Evolutionary conservation across 1,284 basidiomycete species (phyloP).

Genomic region (Cryptococcus sp.): DNA sequence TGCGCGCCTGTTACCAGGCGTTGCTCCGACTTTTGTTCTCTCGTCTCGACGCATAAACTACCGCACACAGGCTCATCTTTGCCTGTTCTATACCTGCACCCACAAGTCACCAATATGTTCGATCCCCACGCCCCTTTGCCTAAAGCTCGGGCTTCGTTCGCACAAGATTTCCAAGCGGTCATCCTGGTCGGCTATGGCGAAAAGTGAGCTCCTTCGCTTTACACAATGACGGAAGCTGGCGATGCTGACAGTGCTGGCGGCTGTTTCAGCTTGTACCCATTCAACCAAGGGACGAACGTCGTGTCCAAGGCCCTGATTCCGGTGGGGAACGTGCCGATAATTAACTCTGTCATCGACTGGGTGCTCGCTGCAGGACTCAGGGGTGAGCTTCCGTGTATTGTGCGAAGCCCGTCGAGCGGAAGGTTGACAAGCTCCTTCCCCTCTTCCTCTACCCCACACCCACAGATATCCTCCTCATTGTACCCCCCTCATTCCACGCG

Average conservation of each 20-base stretch:
- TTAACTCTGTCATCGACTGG: conserved; percentile 81
- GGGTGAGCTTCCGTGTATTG: conserved; percentile 54
- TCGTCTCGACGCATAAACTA: too few species aligned
- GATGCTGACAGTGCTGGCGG: background rate
- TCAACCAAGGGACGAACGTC: conserved; percentile 45
- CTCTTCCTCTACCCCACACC: background rate
- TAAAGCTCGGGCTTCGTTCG: conserved; percentile 26
- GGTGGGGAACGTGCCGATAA: conserved; percentile 79
- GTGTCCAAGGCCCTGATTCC: conserved; percentile 73
- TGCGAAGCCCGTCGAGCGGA: too few species aligned
- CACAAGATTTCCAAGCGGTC: conserved; percentile 73
- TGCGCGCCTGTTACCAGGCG: too few species aligned
- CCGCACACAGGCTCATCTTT: too few species aligned
- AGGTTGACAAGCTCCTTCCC: background rate
- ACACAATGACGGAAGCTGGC: background rate
- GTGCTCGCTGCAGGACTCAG: conserved; percentile 78
- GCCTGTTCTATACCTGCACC: background rate
- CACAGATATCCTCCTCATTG: conserved; percentile 78
- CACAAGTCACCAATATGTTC: conserved; percentile 3
- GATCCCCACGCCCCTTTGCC: conserved; percentile 10
- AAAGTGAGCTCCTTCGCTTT: conserved; percentile 59
- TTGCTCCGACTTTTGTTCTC: too few species aligned
- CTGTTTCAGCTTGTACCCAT: conserved; percentile 41
- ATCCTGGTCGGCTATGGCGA: conserved; percentile 82
- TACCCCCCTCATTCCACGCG: conserved; percentile 68